Base-by-base conservation (phyloP, 1,284 basidiomycete genomes). In the Lignosus rhinocerotis region DNA sequence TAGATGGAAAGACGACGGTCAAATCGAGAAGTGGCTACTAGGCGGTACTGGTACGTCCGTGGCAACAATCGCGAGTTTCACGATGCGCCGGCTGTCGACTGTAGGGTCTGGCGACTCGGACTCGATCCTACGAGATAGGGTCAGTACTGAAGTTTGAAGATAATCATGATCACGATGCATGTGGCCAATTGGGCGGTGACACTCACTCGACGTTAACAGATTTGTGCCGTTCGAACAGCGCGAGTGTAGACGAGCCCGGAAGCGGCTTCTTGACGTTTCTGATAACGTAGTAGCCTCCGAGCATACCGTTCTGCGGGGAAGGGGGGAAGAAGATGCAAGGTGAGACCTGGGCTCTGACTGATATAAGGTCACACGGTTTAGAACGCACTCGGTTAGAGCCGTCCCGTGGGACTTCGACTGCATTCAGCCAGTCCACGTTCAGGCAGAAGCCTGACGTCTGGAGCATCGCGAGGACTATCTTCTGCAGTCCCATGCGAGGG, bases 211-310 rank as follows among this genome's bases (percentile, higher is more conserved):
- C 83, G 46, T 76, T 77, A 12, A 84, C 79, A 17, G 76, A 76
- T 64, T 84, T 84, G 63, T 80, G 80, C 59, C 83, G 74, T 58
- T 78, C 77, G 62, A 78, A 80, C 31, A 77, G 73, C 11, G 71
- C 69, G 33, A 73, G 69, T 14, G 66, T 61, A 14, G 67, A 60
- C 34, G 72, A 71, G 30, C 73, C 78, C 17, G 77, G 73, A 41
- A 76, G 36, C 19, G 61, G 63, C 66, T 76, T 78, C 60, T 72
- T 73, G 36, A 84, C 75, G 25, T 82, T 82, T 52, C 75, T 75
- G 63, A 84, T 82, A 45, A 79, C 66, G 68, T 85, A 85, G 58
- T 77, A 73, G 25, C 81, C 83, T 39, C 78, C 79, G 44, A 84
- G 78, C 14, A 73, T 72, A 32, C 83, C 83, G 61, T 75, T 72